Evolutionary conservation across 192 early-diverging fungal genomes (phyloP), one percentile per base, ranked within the genome.

Genomic region (Rhizophagus sp.): DNA sequence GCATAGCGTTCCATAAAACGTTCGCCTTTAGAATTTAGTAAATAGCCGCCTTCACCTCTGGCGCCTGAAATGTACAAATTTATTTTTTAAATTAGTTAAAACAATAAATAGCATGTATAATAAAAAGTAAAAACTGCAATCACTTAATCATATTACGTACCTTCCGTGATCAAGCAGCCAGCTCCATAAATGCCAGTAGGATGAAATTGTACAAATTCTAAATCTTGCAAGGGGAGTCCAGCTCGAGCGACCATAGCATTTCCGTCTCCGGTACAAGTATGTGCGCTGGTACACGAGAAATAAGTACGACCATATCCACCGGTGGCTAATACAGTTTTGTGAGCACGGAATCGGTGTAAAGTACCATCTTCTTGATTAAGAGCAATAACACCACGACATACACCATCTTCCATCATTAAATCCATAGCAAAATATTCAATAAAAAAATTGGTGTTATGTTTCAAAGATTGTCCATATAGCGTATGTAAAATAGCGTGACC

Each of bases 1-100:
- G 98, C 97, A 86, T 99, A 99, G 84, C 97, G 92, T 89, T 97
- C 97, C 98, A 99, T 99, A 90, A 98, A 99, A 82, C 95, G 94
- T 88, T 98, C 98, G 85, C 97, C 97, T 85, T 96, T 86, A 63
- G 92, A 91, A 92, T 99, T 99, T 83, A 99, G 86, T 81, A 99
- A 84, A 85, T 96, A 95, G 73, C 98, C 98, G 82, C 98, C 97
- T 90, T 98, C 98, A 84, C 98, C 97, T 87, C 97, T 95, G 74
- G 94, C 88, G 73, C 86, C 85, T 70, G 30, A 44, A n/a, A 33
- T 15, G 36, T 62, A 44, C 6, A 70, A 34, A 22, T 36, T 22
- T 19, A 10, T 70, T 68, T 1, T 30, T 30, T 24, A 78, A n/a
- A 34, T 44, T 12, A 47, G 11, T 47, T 47, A 47, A 47, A 47